A percentile compares a stretch with the other conserved stretches of the same genome.
phyloP scores from a whole-genome alignment of 2,329 filamentous ascomycete genomes.

The Taxawa tesnikishii region DNA sequence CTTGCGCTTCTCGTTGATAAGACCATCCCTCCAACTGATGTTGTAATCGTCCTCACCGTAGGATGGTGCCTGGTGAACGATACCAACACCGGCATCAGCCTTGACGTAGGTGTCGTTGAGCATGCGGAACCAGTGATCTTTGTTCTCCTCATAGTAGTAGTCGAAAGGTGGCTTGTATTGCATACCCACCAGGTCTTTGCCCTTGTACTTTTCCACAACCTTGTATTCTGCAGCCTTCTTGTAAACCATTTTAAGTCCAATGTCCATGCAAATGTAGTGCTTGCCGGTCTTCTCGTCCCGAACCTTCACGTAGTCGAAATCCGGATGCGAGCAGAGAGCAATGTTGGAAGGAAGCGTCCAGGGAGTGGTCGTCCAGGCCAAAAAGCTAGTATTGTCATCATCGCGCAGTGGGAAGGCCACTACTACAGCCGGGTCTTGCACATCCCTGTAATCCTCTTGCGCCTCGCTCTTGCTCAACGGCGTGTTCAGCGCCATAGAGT shows the following conservation, averaged over 20 bases:
- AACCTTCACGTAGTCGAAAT: conserved; percentile 82
- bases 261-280: conserved; percentile 74
- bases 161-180: conserved; percentile 80
- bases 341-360: conserved; percentile 76
- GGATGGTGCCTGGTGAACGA: conserved; percentile 86
- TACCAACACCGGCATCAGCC: conserved; percentile 78
- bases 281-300: conserved; percentile 71
- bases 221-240: conserved; percentile 82
- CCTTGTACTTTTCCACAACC: conserved; percentile 65
- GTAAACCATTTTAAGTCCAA: conserved; percentile 70
- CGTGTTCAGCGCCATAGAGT: conserved; percentile 80
- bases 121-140: conserved; percentile 71
- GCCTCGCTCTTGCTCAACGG: conserved; percentile 89
- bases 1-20: conserved; percentile 62
- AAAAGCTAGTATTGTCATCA: conserved; percentile 60
- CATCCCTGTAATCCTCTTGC: conserved; percentile 88
- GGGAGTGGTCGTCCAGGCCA: conserved; percentile 85
- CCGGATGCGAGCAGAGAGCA: conserved; percentile 65
- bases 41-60: conserved; percentile 96
- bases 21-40: conserved; percentile 61
- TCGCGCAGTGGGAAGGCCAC: conserved; percentile 71
- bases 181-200: conserved; percentile 77
- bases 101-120: conserved; percentile 79
- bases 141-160: conserved; percentile 83
- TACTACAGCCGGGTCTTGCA: conserved; percentile 80